phyloP scores from a whole-genome alignment of 2,329 filamentous ascomycete genomes.

The Polytolypa hystricis region DNA sequence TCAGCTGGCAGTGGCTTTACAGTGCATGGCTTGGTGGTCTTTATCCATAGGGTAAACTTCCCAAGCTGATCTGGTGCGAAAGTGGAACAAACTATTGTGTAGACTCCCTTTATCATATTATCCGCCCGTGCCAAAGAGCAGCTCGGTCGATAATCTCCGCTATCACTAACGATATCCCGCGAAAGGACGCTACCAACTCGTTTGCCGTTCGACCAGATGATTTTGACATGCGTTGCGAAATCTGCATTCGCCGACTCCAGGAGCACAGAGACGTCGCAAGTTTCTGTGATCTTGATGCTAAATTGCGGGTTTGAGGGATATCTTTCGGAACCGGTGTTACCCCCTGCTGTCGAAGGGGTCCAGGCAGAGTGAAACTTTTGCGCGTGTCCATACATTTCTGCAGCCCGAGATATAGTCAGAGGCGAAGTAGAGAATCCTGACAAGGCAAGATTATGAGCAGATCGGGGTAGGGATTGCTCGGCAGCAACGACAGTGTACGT shows the following conservation, averaged over 20 bases:
- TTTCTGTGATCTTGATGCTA: slow-evolving; percentile 45
- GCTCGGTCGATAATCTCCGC: slow-evolving; percentile 77
- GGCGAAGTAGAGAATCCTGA: slow-evolving; percentile 63
- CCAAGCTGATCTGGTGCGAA: slow-evolving; percentile 72
- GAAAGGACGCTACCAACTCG: slow-evolving; percentile 57
- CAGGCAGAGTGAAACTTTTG: slow-evolving; percentile 56
- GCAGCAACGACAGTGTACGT: slow-evolving; percentile 58
- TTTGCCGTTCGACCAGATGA: slow-evolving; percentile 66
- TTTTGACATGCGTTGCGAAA: slow-evolving; percentile 69
- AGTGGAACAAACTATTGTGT: slow-evolving; percentile 83
- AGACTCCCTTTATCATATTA: slow-evolving; percentile 57
- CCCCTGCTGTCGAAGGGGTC: slow-evolving; percentile 71
- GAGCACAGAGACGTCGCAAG: slow-evolving; percentile 58
- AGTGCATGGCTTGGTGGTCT: slow-evolving; percentile 44
- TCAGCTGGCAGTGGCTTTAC: slow-evolving; percentile 57
- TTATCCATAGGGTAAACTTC: slow-evolving; percentile 64
- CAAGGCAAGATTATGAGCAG: slow-evolving; percentile 73
- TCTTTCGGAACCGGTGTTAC: slow-evolving; percentile 62
- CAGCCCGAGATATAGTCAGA: slow-evolving; percentile 52
- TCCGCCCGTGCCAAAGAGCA: slow-evolving; percentile 58
- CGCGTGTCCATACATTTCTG: slow-evolving; percentile 48
- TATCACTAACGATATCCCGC: slow-evolving; percentile 69
- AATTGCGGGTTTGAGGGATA: slow-evolving; percentile 89
- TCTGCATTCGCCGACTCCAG: slow-evolving; percentile 57
- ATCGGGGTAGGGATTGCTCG: slow-evolving; percentile 64